Evolutionary conservation across 164 flowering plant species (phyloP).

Genomic region (Magnolia kwangsiensis): DNA sequence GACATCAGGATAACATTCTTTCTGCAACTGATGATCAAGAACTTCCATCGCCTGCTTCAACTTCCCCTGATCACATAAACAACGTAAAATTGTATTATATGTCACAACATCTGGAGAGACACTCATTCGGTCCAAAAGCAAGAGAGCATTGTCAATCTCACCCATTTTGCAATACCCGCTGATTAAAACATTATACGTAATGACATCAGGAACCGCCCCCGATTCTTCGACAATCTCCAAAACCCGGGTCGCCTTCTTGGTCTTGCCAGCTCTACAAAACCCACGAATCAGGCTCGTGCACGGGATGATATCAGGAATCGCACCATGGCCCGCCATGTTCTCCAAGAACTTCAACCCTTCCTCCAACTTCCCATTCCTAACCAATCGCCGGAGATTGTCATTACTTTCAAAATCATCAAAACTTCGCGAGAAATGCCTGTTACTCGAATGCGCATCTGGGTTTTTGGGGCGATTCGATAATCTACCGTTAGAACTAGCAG

Average conservation of each 20-base stretch:
- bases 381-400: conserved; percentile 47
- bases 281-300: conserved; percentile 78
- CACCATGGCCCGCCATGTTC: conserved; percentile 57
- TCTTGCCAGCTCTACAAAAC: conserved; percentile 57
- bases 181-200: conserved; percentile 77
- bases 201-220: conserved; percentile 83
- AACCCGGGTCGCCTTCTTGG: conserved; percentile 56
- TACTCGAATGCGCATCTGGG: conserved; percentile 22
- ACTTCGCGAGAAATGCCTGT: conserved; percentile 23
- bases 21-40: conserved; percentile 52
- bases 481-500: conserved; percentile 34
- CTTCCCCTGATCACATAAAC: conserved; percentile 63
- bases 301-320: conserved; percentile 59
- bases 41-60: conserved; percentile 73
- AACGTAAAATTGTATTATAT: conserved; percentile 70
- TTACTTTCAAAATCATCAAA: conserved; percentile 57
- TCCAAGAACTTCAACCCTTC: conserved; percentile 56
- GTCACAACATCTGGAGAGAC: conserved; percentile 83
- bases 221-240: conserved; percentile 71
- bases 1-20: conserved; percentile 71
- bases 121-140: conserved; percentile 63
- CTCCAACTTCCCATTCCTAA: conserved; percentile 62
- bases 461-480: conserved; percentile 16
- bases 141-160: conserved; percentile 65
- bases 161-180: conserved; percentile 80